phyloP scores from a whole-genome alignment of 2,329 filamentous ascomycete species.

The Pseudocercospora crystallina region DNA sequence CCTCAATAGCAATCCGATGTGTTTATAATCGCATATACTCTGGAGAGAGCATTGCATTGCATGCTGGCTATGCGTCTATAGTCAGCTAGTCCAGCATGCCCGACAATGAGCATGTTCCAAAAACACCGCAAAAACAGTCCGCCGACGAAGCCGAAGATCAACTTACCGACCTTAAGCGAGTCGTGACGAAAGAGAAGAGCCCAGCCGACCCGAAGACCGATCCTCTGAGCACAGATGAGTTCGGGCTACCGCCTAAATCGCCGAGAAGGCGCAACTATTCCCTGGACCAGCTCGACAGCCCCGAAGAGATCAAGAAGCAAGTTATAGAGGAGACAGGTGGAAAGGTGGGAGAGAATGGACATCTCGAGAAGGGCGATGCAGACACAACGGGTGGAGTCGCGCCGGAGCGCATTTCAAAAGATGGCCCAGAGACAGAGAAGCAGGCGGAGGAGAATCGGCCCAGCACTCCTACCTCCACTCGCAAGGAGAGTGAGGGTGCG shows the following conservation, averaged over 20 bases:
- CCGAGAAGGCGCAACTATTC: constrained; percentile 30
- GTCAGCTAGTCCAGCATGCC: constrained; percentile 14
- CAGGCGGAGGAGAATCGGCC: neutral
- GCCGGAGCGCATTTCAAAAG: no score
- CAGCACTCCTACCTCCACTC: constrained; percentile 1
- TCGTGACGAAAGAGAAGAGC: constrained; percentile 18
- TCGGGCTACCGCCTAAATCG: constrained; percentile 38
- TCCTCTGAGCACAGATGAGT: constrained; percentile 37
- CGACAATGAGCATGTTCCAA: constrained; percentile 10
- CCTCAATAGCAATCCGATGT: no score
- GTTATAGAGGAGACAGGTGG: constrained; percentile 24
- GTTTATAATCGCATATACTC: no score
- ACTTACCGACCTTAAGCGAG: constrained; percentile 15
- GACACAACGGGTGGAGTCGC: neutral
- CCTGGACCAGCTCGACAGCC: constrained; percentile 27
- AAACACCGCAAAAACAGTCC: neutral
- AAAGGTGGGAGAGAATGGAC: constrained; percentile 3
- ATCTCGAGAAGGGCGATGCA: neutral
- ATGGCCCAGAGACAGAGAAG: neutral
- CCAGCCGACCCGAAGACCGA: constrained; percentile 24
- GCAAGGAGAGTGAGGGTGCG: constrained; percentile 9
- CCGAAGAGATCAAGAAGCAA: constrained; percentile 22
- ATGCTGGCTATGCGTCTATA: no score
- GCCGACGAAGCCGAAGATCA: constrained; percentile 3
- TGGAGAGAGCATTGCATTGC: no score